Conservation (phyloP, 305 asterid species). For the Fraxinus greggii region DNA sequence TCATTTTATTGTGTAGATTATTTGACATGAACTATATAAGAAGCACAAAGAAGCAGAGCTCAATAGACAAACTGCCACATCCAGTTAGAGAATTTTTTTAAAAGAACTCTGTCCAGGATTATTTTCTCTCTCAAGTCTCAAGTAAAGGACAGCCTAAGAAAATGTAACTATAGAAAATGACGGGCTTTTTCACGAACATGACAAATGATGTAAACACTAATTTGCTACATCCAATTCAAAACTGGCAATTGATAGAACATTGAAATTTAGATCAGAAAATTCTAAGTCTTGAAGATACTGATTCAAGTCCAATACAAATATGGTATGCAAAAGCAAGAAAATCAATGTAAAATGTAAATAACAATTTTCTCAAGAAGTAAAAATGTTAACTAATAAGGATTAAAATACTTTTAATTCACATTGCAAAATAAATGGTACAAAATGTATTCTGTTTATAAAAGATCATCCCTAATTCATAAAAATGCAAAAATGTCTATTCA, state of each 20-base stretch:
- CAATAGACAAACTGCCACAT: conserved; percentile 1
- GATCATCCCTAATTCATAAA: background rate
- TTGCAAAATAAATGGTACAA: background rate
- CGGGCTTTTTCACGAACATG: background rate
- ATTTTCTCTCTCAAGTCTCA: background rate
- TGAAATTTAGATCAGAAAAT: background rate
- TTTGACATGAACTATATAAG: background rate
- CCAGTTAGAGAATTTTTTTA: background rate
- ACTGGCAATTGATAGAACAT: background rate
- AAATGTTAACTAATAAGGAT: background rate
- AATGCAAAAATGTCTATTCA: background rate
- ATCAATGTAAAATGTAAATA: background rate
- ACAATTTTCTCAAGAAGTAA: background rate
- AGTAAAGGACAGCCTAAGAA: background rate
- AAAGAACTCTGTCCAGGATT: background rate
- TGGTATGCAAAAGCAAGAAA: background rate
- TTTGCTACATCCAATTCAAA: background rate
- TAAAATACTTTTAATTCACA: too few species aligned
- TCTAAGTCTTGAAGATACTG: background rate
- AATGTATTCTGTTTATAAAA: background rate
- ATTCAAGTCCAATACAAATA: background rate
- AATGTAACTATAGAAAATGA: background rate
- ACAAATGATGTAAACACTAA: background rate
- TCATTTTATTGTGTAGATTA: background rate
- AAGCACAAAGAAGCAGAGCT: background rate